Percentiles rank a stretch among this genome's conserved stretches.
Evolutionary conservation across 2,329 filamentous ascomycete genomes (phyloP).

Genomic region (Alternaria incomplexa): DNA sequence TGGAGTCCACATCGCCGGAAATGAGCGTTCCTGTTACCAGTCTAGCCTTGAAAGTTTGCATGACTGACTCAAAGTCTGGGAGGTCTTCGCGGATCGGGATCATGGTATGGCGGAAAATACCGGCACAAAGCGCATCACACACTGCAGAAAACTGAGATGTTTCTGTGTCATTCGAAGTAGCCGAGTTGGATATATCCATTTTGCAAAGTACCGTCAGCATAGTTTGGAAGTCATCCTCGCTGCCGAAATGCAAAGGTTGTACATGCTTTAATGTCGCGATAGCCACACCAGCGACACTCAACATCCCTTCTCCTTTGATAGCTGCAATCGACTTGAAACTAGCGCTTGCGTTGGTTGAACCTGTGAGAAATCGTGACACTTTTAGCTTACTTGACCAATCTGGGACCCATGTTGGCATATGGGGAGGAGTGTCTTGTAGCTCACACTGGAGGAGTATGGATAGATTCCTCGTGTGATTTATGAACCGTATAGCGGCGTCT

Average conservation of each 20-base stretch:
- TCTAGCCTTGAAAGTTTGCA: neutral
- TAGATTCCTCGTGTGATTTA: neutral
- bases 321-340: neutral
- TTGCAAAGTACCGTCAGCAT: rapidly evolving
- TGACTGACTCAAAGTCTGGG: neutral
- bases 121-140: neutral
- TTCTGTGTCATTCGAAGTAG: neutral
- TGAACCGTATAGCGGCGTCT: neutral
- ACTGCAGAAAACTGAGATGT: neutral
- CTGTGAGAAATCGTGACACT: too few relatives aligned
- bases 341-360: too few relatives aligned
- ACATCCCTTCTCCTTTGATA: neutral
- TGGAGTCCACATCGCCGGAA: too few relatives aligned
- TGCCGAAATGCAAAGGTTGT: neutral
- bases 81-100: neutral
- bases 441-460: neutral
- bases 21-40: too few relatives aligned
- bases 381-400: neutral
- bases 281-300: neutral
- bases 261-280: rapidly evolving
- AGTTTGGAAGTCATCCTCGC: rapidly evolving
- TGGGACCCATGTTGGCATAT: neutral
- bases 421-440: neutral
- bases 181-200: rapidly evolving
- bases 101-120: rapidly evolving